These are phyloP conservation scores for Metschnikowia santaceciliae DNA, from an alignment of 805 yeast genomes.

Conservation along the genomic window DNA sequence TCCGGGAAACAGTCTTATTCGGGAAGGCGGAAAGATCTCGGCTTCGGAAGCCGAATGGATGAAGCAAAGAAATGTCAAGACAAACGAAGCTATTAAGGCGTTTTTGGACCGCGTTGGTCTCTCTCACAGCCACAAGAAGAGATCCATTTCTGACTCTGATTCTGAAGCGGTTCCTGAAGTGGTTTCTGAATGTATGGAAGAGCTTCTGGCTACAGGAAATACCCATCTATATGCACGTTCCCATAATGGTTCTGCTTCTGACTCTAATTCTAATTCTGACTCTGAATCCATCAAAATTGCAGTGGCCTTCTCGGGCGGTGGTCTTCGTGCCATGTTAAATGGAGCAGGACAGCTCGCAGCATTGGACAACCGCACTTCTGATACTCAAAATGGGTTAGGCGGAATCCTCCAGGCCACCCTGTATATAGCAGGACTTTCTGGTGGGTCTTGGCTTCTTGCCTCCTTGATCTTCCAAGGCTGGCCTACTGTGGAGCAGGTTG, in stretches of 20 bases:
- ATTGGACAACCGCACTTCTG: conserved; percentile 14
- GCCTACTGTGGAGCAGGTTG: conserved; percentile 63
- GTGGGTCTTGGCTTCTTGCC: conserved; percentile 81
- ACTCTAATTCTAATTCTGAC: too few species aligned
- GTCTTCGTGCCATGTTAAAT: conserved; percentile 35
- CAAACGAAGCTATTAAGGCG: conserved; percentile 11
- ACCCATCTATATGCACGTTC: too few species aligned
- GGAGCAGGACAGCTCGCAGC: conserved; percentile 19
- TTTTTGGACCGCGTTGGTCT: conserved; percentile 13
- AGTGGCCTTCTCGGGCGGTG: conserved; percentile 36
- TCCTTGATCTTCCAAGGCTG: conserved; percentile 67
- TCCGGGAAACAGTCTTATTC: conserved; percentile 35
- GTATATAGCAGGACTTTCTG: conserved; percentile 74
- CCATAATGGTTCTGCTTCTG: too few species aligned
- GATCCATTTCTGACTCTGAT: too few species aligned
- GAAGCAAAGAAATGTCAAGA: conserved; percentile 18
- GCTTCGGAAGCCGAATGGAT: conserved; percentile 52
- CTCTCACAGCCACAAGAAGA: too few species aligned
- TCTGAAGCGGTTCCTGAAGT: too few species aligned
- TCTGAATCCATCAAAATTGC: conserved; percentile 19
- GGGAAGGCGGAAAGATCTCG: conserved; percentile 49
- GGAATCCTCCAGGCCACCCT: conserved; percentile 69
- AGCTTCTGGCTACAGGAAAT: too few species aligned
- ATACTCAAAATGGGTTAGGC: conserved; percentile 49
- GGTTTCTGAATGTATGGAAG: too few species aligned